Percentiles rank a stretch among this genome's conserved stretches.
phyloP scores from a whole-genome alignment of 148 eudicot species.

The Fagopyrum tataricum region DNA sequence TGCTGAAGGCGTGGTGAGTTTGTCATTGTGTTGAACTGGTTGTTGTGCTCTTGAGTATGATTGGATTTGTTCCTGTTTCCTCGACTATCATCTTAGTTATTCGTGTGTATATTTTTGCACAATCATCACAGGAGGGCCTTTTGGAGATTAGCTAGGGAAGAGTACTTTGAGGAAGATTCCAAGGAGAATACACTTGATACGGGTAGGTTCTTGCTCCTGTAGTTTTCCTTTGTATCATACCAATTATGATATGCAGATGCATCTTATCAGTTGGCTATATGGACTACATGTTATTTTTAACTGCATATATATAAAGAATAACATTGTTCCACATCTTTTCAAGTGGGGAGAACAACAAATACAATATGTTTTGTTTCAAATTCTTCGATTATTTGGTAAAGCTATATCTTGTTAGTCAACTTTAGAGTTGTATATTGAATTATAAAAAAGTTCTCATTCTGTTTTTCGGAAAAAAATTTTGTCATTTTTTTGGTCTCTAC shows the following conservation, averaged over 20 bases:
- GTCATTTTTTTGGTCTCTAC: constrained; percentile 18
- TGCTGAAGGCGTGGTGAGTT: constrained; percentile 61
- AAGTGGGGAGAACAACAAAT: not conserved
- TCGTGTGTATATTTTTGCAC: constrained; percentile 5
- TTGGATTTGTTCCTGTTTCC: not conserved
- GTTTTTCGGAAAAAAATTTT: too few relatives aligned
- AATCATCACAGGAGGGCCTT: constrained; percentile 64
- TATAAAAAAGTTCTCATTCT: too few relatives aligned
- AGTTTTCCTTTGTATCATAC: not conserved
- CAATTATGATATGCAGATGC: not conserved
- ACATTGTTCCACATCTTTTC: not conserved
- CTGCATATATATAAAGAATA: not conserved
- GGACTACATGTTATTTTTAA: not conserved
- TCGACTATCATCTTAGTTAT: constrained; percentile 6
- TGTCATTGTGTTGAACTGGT: not conserved
- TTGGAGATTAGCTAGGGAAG: constrained; percentile 88
- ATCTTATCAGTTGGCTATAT: not conserved
- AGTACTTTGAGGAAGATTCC: constrained; percentile 48
- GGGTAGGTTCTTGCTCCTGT: constrained; percentile 26
- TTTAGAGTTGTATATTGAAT: too few relatives aligned
- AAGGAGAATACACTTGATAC: constrained; percentile 22
- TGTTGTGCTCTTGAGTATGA: not conserved
- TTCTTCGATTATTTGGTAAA: not conserved
- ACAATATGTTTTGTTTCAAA: not conserved
- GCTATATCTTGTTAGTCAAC: not conserved